These are phyloP conservation scores for Botryosphaeria dothidea DNA, from an alignment of 2,329 filamentous ascomycete species.

Conservation along the genomic window DNA sequence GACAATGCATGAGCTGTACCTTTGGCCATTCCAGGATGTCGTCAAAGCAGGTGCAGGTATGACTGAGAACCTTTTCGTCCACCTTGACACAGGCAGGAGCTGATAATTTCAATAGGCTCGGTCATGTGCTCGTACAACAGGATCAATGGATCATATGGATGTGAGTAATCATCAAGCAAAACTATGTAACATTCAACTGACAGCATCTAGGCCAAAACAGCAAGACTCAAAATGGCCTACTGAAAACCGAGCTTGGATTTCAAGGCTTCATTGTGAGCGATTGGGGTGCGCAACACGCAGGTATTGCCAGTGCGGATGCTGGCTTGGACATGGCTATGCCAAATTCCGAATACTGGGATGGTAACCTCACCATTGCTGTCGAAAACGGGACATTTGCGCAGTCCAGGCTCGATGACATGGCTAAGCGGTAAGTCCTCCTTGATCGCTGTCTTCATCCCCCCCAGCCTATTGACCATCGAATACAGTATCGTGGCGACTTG, in stretches of 20 bases:
- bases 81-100: background rate
- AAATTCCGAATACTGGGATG: conserved; percentile 54
- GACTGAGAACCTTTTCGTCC: background rate
- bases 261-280: conserved; percentile 73
- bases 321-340: conserved; percentile 63
- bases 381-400: conserved; percentile 46
- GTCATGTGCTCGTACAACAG: conserved; percentile 58
- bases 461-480: background rate
- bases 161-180: conserved; percentile 32
- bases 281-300: conserved; percentile 64
- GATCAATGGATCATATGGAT: conserved; percentile 53
- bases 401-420: conserved; percentile 45
- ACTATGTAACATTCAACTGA: background rate
- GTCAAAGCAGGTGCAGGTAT: conserved; percentile 53
- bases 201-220: conserved; percentile 58
- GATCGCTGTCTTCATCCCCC: no score
- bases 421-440: conserved; percentile 24
- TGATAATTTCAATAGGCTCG: conserved; percentile 39
- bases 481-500: conserved; percentile 47
- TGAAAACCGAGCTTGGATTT: conserved; percentile 80
- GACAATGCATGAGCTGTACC: conserved; percentile 65
- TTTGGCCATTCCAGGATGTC: conserved; percentile 66
- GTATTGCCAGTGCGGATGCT: conserved; percentile 45
- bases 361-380: conserved; percentile 55
- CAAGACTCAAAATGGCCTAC: conserved; percentile 69